Evolutionary conservation across 2,329 filamentous ascomycete species (phyloP).

Genomic region (Knufia petricola): DNA sequence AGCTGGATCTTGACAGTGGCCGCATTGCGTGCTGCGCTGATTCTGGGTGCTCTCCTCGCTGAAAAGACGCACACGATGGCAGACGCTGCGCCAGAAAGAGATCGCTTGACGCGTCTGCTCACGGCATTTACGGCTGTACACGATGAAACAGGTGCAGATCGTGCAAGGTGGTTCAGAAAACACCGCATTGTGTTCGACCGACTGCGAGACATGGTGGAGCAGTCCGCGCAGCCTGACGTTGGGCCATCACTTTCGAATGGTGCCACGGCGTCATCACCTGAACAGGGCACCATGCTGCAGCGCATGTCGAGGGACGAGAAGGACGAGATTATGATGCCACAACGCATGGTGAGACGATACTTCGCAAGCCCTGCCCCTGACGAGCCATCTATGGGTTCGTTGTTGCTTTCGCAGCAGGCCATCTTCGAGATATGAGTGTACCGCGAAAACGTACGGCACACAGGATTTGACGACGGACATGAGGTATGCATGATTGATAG

Average conservation of each 20-base stretch:
- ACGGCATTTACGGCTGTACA: constrained; percentile 3
- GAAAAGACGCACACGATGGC: constrained; percentile 69
- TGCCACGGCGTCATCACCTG: not conserved
- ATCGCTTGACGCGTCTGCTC: not conserved
- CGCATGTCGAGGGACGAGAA: constrained; percentile 5
- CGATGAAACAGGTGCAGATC: constrained; percentile 5
- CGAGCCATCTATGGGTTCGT: not conserved
- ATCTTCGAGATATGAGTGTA: constrained; percentile 2
- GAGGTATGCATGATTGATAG: not conserved
- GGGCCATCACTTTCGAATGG: not conserved
- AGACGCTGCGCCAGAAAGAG: constrained; percentile 39
- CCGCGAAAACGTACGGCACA: not conserved
- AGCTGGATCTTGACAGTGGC: constrained; percentile 8
- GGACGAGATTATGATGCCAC: constrained; percentile 8
- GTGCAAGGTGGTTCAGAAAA: constrained; percentile 2
- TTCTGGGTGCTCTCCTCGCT: constrained; percentile 95
- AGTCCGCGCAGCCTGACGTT: not conserved
- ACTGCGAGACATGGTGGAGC: constrained; percentile 6
- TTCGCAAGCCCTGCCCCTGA: not conserved
- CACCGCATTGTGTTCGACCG: constrained; percentile 1
- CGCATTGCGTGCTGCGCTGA: constrained; percentile 2
- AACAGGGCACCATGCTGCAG: constrained; percentile 3
- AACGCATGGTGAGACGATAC: constrained; percentile 4
- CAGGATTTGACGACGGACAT: not conserved
- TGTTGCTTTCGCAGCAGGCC: constrained; percentile 2